Base-by-base conservation (phyloP, 768 basidiomycete species). In the Trametes sanguinea region DNA sequence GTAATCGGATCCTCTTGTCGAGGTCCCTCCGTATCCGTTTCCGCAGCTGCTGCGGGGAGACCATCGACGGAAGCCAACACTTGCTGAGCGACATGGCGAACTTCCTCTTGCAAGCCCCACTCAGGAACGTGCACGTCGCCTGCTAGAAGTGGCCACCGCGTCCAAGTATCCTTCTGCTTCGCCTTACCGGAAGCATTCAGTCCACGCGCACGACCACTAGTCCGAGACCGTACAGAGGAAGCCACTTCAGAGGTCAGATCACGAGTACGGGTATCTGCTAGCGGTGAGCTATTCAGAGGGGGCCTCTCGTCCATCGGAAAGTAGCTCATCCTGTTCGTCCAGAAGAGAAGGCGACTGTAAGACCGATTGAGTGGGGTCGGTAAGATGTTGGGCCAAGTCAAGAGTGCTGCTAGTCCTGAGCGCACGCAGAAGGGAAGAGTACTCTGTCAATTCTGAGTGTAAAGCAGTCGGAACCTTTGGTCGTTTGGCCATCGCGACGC, bases 71-170 rank as follows among this genome's bases (percentile, higher is more conserved):
- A 37, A 1, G 44, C 76, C 44, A 80, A 61, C 32, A 74, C 71
- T 11, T 77, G 71, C 17, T 77, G 73, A 5, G 80, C 79, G 33
- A 91, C 67, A 2, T 77, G 70, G 22, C 73, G 72, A 8, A 92
- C 78, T 73, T 92, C 91, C 64, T 92, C 90, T 50, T 85, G 80
- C 22, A 93, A 74, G 8, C 75, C 74, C 86, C 87, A 92, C 73
- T 90, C 85, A 1, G 91, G 89, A 8, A 82, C 75, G 27, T 80
- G 76, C 14, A 89, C 80, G 66, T 92, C 88, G 14, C 77, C 76
- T 3, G 78, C 66, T 16, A 85, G 79, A 53, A 92, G 80, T 1
- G 91, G 91, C 91, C 91, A 93, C 6, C 85, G 78, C 0, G 90
- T 90, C 89, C 89, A 92, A 0, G 75, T 76, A 66, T 88, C 83